Evolutionary conservation across 164 flowering plant species (phyloP), one percentile per base, ranked within the genome.

Genomic region (Nelumbo lutea): DNA sequence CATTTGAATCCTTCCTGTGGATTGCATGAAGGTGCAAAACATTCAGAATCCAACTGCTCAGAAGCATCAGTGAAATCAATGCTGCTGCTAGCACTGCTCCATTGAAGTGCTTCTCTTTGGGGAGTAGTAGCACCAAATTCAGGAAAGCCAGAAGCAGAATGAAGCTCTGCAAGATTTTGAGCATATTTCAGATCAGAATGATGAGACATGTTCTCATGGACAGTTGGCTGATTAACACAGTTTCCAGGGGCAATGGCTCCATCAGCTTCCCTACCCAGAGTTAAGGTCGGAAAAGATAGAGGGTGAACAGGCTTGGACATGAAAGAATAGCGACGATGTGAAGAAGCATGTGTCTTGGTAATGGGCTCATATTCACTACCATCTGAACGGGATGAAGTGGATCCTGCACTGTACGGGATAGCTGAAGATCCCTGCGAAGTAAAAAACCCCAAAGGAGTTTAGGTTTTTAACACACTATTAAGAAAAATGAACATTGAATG

Each of bases 261-360:
- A 56, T 71, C 72, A 68, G 67, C 68, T 68, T 84, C 90, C 73
- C 78, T 74, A 8, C 73, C 64, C 4, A 79, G 68, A 63, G 73
- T 62, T 50, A 72, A 79, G 42, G 64, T 73, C 2, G 83, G 82
- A 72, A 85, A 75, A 46, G 87, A 83, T 59, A 89, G 69, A 11
- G 98, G 98, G 62, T 93, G 88, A 62, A 90, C 78, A 14, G 98
- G 86, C 68, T 93, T 93, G 42, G 98, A 86, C 86, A 87, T 82
- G 67, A 89, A 90, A 66, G 85, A 89, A 58, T 87, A 81, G 46
- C 88, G 89, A 61, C 82, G 83, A 55, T 85, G 86, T 15, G 87
- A 73, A 61, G 87, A 62, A 50, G 64, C 45, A 65, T 75, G 76
- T 44, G 82, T 65, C 79, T 78, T 89, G 39, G 64, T 73, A 27